Conservation (phyloP, 2,329 filamentous ascomycete species). For the Chaetothyriales sp. region DNA sequence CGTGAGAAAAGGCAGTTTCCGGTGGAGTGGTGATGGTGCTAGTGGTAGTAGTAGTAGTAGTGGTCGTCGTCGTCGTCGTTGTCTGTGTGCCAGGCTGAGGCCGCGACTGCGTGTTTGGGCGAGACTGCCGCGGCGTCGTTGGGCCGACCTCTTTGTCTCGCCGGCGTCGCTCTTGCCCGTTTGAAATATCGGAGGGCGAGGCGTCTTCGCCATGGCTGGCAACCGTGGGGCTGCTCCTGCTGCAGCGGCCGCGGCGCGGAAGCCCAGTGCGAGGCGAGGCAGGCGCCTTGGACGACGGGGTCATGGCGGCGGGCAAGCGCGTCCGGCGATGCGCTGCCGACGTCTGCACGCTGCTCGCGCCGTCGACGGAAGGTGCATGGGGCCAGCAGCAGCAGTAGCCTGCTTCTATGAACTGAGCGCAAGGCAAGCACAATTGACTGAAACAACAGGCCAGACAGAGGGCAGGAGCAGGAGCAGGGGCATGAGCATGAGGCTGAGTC, state of each 20-base stretch:
- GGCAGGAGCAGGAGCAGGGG: no score
- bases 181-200: background rate
- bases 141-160: slow-evolving; percentile 2
- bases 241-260: slow-evolving; percentile 10
- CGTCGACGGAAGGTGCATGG: background rate
- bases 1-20: background rate
- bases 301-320: slow-evolving; percentile 11
- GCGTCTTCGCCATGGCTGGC: background rate
- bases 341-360: background rate
- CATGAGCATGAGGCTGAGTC: background rate
- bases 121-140: slow-evolving; percentile 2
- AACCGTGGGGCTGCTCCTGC: background rate
- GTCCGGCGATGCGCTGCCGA: background rate
- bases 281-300: slow-evolving; percentile 11
- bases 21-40: no score
- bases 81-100: background rate
- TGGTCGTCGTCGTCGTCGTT: no score
- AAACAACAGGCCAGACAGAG: background rate
- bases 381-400: background rate
- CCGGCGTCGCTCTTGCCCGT: background rate
- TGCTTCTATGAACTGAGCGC: background rate
- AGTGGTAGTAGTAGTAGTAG: no score
- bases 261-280: slow-evolving; percentile 5
- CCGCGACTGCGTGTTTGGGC: background rate
- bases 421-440: background rate